These are phyloP conservation scores for Cyberlindnera lachancei DNA, from an alignment of 805 yeast genomes.

Conservation along the genomic window DNA sequence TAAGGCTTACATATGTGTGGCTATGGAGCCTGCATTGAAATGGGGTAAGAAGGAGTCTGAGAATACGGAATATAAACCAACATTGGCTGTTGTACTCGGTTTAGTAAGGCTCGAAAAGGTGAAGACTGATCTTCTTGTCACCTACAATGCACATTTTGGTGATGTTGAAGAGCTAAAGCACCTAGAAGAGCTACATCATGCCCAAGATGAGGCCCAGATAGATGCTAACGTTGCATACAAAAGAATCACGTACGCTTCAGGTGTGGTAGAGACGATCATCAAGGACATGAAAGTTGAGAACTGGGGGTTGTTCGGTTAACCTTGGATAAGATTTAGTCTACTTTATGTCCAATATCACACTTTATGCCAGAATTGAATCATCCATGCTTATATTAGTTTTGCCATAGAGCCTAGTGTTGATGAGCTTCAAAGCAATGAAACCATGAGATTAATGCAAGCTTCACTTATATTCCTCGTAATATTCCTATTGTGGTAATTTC, in stretches of 20 bases:
- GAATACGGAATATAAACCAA: constrained; percentile 17
- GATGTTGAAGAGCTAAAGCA: constrained; percentile 23
- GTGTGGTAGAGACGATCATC: constrained; percentile 20
- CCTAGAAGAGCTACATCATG: constrained; percentile 9
- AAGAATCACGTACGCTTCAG: constrained; percentile 24
- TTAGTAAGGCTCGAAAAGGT: constrained; percentile 44
- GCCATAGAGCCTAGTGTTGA: too few relatives aligned
- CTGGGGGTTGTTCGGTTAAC: constrained; percentile 39
- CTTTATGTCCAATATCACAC: too few relatives aligned
- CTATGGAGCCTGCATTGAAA: constrained; percentile 39
- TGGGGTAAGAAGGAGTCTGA: constrained; percentile 38
- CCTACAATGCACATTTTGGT: constrained; percentile 51
- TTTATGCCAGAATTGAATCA: too few relatives aligned
- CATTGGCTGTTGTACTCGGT: constrained; percentile 47
- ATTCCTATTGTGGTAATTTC: too few relatives aligned
- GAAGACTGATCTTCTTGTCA: constrained; percentile 53
- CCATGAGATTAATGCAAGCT: too few relatives aligned
- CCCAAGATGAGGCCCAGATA: constrained; percentile 1
- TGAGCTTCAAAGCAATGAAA: too few relatives aligned
- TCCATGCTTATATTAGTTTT: too few relatives aligned
- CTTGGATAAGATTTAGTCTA: too few relatives aligned
- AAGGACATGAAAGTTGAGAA: constrained; percentile 31
- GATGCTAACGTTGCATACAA: constrained; percentile 16
- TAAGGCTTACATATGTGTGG: constrained; percentile 27
- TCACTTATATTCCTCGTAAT: too few relatives aligned